Evolutionary conservation across 768 basidiomycete species (phyloP).

Genomic region (Pholiota conissans): DNA sequence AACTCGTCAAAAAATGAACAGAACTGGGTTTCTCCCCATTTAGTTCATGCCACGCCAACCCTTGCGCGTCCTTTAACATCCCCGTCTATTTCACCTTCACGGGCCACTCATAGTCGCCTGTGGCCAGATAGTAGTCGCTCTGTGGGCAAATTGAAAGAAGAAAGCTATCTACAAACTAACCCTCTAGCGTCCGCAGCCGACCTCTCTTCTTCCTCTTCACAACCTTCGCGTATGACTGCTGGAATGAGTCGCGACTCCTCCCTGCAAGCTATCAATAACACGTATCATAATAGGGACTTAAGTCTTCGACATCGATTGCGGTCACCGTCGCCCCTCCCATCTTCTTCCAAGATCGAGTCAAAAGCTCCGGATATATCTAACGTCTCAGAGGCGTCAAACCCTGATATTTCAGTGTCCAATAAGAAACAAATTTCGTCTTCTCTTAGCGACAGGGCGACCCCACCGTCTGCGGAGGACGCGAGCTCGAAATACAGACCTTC

Average conservation of each 20-base stretch:
- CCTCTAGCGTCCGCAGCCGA: not conserved
- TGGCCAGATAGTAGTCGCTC: not conserved
- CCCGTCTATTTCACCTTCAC: not conserved
- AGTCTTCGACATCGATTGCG: not conserved
- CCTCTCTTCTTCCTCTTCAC: not conserved
- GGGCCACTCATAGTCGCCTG: not conserved
- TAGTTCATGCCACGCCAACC: not conserved
- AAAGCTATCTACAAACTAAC: not conserved
- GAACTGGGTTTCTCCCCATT: not conserved
- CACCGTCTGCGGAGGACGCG: not conserved
- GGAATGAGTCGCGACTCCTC: constrained; percentile 7
- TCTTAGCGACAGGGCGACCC: not conserved
- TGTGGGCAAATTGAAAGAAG: not conserved
- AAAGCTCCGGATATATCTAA: not conserved
- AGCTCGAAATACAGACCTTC: not conserved
- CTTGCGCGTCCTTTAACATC: not conserved
- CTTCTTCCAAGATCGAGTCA: constrained; percentile 6
- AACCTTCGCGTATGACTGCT: not conserved
- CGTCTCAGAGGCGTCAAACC: not conserved
- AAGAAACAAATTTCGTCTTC: not conserved
- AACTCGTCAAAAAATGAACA: not conserved
- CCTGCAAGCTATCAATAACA: constrained; percentile 12
- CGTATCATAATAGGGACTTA: constrained; percentile 7
- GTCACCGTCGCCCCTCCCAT: constrained; percentile 9
- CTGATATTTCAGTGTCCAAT: not conserved